A percentile compares a stretch with the other conserved stretches of the same genome.
Conservation (phyloP, 768 basidiomycete genomes). For the Lentinula detonsa region DNA sequence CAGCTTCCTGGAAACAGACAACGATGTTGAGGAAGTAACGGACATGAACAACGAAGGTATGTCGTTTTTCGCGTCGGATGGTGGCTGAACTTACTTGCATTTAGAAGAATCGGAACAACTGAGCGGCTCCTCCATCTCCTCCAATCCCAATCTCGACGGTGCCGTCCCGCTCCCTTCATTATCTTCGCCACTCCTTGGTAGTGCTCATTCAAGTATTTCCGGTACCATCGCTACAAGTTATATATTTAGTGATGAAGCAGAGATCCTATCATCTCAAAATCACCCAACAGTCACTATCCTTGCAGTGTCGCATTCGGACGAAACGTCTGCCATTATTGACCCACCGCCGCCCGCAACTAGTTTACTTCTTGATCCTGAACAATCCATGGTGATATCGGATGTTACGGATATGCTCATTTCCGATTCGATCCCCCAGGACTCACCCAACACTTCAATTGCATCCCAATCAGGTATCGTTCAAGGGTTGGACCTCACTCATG, state of each 20-base stretch:
- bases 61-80: background rate
- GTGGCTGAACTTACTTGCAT: background rate
- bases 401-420: background rate
- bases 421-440: background rate
- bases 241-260: background rate
- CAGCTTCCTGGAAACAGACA: background rate
- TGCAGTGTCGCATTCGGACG: background rate
- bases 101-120: background rate
- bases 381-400: background rate
- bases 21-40: background rate
- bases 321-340: background rate
- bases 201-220: background rate
- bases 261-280: background rate
- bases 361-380: background rate
- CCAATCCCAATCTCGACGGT: background rate
- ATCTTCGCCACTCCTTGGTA: background rate
- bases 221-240: background rate
- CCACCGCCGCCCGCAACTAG: background rate
- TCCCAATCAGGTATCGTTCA: background rate
- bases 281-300: background rate
- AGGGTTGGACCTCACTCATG: too few species aligned
- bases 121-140: background rate
- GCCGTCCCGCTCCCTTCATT: background rate
- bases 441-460: background rate
- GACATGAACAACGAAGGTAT: background rate